Percentiles rank a stretch among this genome's conserved stretches.
Evolutionary conservation across 495 filamentous ascomycete species (phyloP).

Genomic region (Tuber calosporum): DNA sequence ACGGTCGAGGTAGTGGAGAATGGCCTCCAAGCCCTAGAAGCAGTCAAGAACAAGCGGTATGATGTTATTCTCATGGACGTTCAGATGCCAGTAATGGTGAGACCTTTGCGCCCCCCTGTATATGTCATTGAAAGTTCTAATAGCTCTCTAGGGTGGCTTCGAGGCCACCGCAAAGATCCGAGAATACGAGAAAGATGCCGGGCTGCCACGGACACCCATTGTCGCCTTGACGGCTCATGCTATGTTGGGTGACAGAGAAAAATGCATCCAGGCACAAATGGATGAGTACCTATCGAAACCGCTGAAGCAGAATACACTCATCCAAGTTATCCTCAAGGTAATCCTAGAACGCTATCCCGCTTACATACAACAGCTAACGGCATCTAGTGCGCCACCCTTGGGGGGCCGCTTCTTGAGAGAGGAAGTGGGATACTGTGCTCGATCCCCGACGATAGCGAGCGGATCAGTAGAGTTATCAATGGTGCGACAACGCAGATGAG

Average conservation of each 20-base stretch:
- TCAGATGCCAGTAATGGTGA: conserved; percentile 97
- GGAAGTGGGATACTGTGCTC: conserved; percentile 38
- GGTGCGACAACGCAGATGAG: conserved; percentile 32
- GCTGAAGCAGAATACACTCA: conserved; percentile 94
- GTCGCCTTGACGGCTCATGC: conserved; percentile 97
- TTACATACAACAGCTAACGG: conserved; percentile 26
- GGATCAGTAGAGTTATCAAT: conserved; percentile 38
- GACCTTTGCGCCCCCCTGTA: conserved; percentile 20
- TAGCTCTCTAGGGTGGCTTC: conserved; percentile 66
- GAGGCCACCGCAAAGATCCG: conserved; percentile 96
- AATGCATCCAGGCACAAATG: conserved; percentile 98
- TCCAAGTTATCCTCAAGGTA: conserved; percentile 89
- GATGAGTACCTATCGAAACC: conserved; percentile 98
- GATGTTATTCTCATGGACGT: conserved; percentile 99
- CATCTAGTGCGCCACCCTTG: conserved; percentile 68
- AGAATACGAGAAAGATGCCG: conserved; percentile 76
- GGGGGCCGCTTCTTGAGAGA: conserved; percentile 71
- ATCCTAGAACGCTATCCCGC: conserved; percentile 24
- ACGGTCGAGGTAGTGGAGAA: conserved; percentile 94
- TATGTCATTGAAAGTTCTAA: conserved; percentile 7
- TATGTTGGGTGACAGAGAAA: conserved; percentile 97
- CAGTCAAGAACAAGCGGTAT: conserved; percentile 79
- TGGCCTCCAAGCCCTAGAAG: conserved; percentile 83
- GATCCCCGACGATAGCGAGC: conserved; percentile 41
- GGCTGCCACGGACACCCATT: conserved; percentile 78